Evolutionary conservation across 345 rosid species (phyloP).

Genomic region (Arabidopsis suecica): DNA sequence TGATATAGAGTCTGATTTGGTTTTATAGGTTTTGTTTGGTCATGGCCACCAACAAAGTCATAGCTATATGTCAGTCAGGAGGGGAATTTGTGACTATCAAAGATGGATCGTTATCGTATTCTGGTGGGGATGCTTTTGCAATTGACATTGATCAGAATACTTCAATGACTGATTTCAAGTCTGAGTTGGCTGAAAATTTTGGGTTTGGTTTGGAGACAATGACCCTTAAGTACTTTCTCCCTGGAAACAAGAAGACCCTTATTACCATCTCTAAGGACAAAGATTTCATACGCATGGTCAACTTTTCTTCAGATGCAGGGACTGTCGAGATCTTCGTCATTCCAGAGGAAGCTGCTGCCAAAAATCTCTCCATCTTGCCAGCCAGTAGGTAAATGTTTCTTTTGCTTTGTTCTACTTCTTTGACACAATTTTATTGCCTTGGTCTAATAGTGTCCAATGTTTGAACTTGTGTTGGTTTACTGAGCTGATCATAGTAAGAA

Average conservation of each 20-base stretch:
- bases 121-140: slow-evolving; percentile 89
- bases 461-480: background rate
- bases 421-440: background rate
- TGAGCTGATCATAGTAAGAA: background rate
- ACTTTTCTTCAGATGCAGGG: slow-evolving; percentile 66
- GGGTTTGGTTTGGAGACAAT: slow-evolving; percentile 58
- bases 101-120: slow-evolving; percentile 73
- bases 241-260: slow-evolving; percentile 85
- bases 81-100: slow-evolving; percentile 72
- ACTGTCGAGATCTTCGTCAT: slow-evolving; percentile 70
- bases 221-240: slow-evolving; percentile 84
- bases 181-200: slow-evolving; percentile 83
- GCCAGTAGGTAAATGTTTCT: slow-evolving; percentile 65
- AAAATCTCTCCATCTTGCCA: slow-evolving; percentile 62
- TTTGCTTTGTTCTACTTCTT: slow-evolving; percentile 3
- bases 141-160: slow-evolving; percentile 72
- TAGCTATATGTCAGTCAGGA: slow-evolving; percentile 94
- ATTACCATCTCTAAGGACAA: slow-evolving; percentile 90
- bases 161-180: slow-evolving; percentile 64
- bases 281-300: slow-evolving; percentile 85
- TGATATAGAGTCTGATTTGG: slow-evolving; percentile 3
- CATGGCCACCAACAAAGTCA: slow-evolving; percentile 80
- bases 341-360: slow-evolving; percentile 64
- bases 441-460: background rate
- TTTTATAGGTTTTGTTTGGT: slow-evolving; percentile 38